These are phyloP conservation scores for Agapanthus africanus DNA, from an alignment of 106 monocot genomes.

Conservation along the genomic window DNA sequence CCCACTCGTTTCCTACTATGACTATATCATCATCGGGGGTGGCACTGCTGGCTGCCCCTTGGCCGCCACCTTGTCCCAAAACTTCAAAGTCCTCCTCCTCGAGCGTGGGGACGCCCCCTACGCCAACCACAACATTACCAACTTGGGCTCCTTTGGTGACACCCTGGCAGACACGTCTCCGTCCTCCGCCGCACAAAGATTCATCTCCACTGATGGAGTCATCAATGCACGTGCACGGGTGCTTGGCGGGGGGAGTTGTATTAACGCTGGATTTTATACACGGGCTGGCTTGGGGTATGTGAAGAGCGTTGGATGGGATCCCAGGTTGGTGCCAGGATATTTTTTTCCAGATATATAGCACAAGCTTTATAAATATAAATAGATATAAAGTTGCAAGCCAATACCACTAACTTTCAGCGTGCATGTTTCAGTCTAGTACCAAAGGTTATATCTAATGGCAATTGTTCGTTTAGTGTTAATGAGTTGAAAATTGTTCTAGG, in stretches of 20 bases:
- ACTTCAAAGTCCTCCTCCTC: slow-evolving; percentile 6
- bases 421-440: too few relatives aligned
- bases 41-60: slow-evolving; percentile 24
- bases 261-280: slow-evolving; percentile 24
- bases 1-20: slow-evolving; percentile 15
- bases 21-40: slow-evolving; percentile 24
- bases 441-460: too few relatives aligned
- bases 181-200: slow-evolving; percentile 4
- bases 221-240: slow-evolving; percentile 18
- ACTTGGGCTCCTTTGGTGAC: slow-evolving; percentile 5
- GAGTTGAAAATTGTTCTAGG: too few relatives aligned
- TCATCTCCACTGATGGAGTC: slow-evolving; percentile 7
- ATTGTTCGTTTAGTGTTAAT: too few relatives aligned
- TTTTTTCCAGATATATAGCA: too few relatives aligned
- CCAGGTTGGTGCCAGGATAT: background rate
- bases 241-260: slow-evolving; percentile 21
- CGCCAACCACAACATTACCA: slow-evolving; percentile 8
- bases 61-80: slow-evolving; percentile 18
- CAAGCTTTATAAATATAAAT: too few relatives aligned
- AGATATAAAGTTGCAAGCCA: too few relatives aligned
- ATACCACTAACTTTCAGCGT: too few relatives aligned
- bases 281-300: slow-evolving; percentile 13
- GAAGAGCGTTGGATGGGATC: background rate
- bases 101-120: slow-evolving; percentile 5
- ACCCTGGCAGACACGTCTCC: slow-evolving; percentile 13